Evolutionary conservation across 208 protist genomes (phyloP).

Genomic region (Leishmania amazonensis): DNA sequence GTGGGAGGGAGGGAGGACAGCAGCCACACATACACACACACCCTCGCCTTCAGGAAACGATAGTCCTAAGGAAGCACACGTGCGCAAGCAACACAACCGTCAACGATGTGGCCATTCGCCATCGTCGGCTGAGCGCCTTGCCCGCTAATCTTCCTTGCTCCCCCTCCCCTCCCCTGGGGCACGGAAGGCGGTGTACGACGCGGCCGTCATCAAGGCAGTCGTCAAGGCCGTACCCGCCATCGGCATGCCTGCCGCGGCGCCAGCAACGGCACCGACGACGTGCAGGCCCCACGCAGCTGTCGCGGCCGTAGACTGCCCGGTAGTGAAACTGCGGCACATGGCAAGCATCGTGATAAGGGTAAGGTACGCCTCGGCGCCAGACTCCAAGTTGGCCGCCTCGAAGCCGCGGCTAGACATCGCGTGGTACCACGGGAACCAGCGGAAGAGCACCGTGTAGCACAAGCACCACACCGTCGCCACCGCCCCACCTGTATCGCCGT

Average conservation of each 20-base stretch:
- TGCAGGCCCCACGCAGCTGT: constrained; percentile 11
- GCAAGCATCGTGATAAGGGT: constrained; percentile 46
- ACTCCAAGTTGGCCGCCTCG: constrained; percentile 44
- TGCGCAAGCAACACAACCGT: neutral
- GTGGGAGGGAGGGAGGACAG: neutral
- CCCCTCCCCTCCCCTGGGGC: neutral
- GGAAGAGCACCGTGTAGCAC: constrained; percentile 57
- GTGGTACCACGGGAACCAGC: constrained; percentile 79
- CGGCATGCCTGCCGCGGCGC: constrained; percentile 15
- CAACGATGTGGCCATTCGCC: neutral
- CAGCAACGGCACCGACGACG: constrained; percentile 17
- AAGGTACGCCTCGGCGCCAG: constrained; percentile 55
- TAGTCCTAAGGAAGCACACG: neutral
- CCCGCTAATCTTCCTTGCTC: constrained; percentile 10
- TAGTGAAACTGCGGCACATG: constrained; percentile 47
- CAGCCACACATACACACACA: neutral
- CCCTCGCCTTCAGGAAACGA: neutral
- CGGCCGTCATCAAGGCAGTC: constrained; percentile 12
- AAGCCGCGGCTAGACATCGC: constrained; percentile 61
- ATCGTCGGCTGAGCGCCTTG: neutral
- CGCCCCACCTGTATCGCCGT: constrained; percentile 35
- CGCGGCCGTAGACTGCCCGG: constrained; percentile 5
- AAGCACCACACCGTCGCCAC: constrained; percentile 64
- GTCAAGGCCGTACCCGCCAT: constrained; percentile 6
- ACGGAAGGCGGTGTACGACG: constrained; percentile 5